Evolutionary conservation across 2,329 filamentous ascomycete species (phyloP), one percentile per base, ranked within the genome.

Genomic region (Hypoxylon sp.): DNA sequence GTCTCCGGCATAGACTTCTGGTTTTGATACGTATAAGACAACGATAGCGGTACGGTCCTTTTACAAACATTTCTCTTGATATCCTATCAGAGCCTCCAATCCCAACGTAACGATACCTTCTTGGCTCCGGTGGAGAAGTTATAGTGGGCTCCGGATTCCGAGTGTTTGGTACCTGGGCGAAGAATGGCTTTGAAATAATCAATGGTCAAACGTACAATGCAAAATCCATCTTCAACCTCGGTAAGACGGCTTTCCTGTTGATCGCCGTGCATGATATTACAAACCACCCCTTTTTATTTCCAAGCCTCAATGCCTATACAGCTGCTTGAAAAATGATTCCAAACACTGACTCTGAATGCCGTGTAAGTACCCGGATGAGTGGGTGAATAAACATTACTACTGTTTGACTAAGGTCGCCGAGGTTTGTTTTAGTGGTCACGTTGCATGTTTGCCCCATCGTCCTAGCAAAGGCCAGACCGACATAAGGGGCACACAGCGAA

Each of bases 21-120:
- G 10, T 28, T 50, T 28, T 21, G 41, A 30, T 25, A 25, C 25
- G 28, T 49, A 65, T 50, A 60, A 64, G 28, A 51, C 30, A 51
- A 28, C 43, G 19, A 43, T 17, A 30, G 3, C 52, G 41, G 63
- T 62, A 66, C 52, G 63, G 63, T 66, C 52, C 63, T 66, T 66
- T 66, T 66, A 48, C 46, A 48, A 45, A 38, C 13, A n/a, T 30
- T 34, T 14, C 25, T 28, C 32, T 32, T 2, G 43, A 28, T 14
- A 14, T 28, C 56, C 56, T 60, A 60, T 60, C 56, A 60, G 41
- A 43, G 32, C 28, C 17, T 43, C 30, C 11, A 11, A 13, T 51
- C 51, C n/a, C 9, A 32, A 51, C 28, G 48, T 48, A 59, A 48
- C 61, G 61, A 48, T 41, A 38, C 38, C 17, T 3, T 48, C 53